Evolutionary conservation across 768 basidiomycete species (phyloP).

Genomic region (Tephrocybe sp.): DNA sequence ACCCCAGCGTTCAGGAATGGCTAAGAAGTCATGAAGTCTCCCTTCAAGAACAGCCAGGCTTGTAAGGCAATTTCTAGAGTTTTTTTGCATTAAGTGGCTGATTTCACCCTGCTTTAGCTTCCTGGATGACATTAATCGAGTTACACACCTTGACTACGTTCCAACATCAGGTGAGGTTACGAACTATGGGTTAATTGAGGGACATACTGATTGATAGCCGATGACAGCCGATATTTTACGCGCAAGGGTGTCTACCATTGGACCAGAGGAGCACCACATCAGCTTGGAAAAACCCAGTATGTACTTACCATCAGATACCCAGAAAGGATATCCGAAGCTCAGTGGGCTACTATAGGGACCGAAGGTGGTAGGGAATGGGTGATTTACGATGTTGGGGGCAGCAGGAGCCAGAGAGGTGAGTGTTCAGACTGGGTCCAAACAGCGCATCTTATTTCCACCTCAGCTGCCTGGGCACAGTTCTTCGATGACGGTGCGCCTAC

Average conservation of each 20-base stretch:
- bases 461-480: constrained; percentile 67
- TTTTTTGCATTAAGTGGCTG: background rate
- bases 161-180: constrained; percentile 47
- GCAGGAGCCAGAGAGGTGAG: constrained; percentile 52
- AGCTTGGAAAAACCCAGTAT: constrained; percentile 39
- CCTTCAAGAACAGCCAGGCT: constrained; percentile 58
- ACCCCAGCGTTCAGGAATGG: constrained; percentile 38
- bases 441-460: background rate
- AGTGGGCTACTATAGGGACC: constrained; percentile 8
- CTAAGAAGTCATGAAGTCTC: constrained; percentile 41
- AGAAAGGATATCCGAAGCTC: background rate
- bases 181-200: background rate
- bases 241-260: constrained; percentile 60
- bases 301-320: constrained; percentile 4
- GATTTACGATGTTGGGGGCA: constrained; percentile 68
- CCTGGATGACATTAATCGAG: constrained; percentile 49
- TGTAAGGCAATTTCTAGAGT: constrained; percentile 38
- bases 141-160: constrained; percentile 47
- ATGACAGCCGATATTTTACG: constrained; percentile 57
- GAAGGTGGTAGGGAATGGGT: constrained; percentile 49
- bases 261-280: constrained; percentile 63
- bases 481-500: constrained; percentile 56
- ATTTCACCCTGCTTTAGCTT: constrained; percentile 41
- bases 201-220: background rate
- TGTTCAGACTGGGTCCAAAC: background rate